Conservation (phyloP, 73 alveolate genomes). For the Paramecium sexaurelia region DNA sequence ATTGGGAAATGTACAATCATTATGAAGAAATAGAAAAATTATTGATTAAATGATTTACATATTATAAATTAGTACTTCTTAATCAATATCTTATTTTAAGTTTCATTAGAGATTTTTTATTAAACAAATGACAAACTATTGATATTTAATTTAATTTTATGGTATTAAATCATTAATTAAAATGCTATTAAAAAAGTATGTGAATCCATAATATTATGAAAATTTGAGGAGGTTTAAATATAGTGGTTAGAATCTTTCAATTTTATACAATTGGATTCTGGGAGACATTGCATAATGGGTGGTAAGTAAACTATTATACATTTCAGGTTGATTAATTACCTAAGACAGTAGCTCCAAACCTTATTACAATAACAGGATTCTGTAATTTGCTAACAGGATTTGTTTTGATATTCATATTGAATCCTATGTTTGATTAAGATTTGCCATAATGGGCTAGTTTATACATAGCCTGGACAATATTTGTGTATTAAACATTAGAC, state of each 20-base stretch:
- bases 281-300: slow-evolving; percentile 44
- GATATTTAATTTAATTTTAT: not conserved
- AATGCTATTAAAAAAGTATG: not conserved
- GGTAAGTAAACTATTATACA: not conserved
- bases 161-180: not conserved
- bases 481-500: slow-evolving; percentile 71
- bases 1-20: slow-evolving; percentile 57
- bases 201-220: slow-evolving; percentile 11
- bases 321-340: slow-evolving; percentile 54
- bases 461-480: not conserved
- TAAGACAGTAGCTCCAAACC: slow-evolving; percentile 49
- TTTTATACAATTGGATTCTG: slow-evolving; percentile 41
- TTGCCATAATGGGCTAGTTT: slow-evolving; percentile 61
- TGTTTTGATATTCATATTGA: not conserved
- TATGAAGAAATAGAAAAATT: slow-evolving; percentile 50
- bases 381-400: not conserved
- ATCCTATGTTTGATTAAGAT: slow-evolving; percentile 57
- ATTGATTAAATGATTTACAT: not conserved
- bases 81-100: not conserved
- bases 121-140: not conserved
- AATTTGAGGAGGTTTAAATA: slow-evolving; percentile 55
- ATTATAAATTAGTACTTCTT: not conserved
- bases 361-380: slow-evolving; percentile 52
- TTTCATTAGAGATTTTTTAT: not conserved
- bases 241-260: slow-evolving; percentile 54